Evolutionary conservation across 2,329 filamentous ascomycete species (phyloP).

Genomic region (Talaromyces albobiverticillius): DNA sequence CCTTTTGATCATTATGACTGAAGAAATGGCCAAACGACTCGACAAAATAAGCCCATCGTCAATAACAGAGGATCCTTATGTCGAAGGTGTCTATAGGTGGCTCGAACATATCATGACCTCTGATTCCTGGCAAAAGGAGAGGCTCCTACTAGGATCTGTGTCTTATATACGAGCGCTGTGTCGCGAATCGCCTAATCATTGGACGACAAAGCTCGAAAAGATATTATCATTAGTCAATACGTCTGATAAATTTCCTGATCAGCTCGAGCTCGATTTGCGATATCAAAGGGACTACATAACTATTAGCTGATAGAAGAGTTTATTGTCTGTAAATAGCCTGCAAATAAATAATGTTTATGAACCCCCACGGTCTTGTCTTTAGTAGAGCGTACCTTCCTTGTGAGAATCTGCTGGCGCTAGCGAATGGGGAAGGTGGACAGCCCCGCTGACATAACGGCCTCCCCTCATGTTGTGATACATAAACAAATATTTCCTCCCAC

Average conservation of each 20-base stretch:
- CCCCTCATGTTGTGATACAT: not conserved
- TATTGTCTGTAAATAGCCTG: no score
- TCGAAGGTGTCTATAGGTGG: constrained; percentile 50
- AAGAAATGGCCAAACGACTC: constrained; percentile 37
- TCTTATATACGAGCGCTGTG: constrained; percentile 34
- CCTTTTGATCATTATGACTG: constrained; percentile 39
- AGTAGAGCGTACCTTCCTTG: no score
- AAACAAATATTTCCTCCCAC: not conserved
- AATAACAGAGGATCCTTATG: constrained; percentile 24
- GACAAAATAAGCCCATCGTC: constrained; percentile 15
- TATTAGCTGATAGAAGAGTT: no score
- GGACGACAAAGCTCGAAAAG: constrained; percentile 21
- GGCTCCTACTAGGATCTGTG: constrained; percentile 25
- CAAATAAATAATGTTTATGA: no score
- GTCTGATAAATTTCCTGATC: not conserved
- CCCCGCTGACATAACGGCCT: constrained; percentile 8
- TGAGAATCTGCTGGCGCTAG: not conserved
- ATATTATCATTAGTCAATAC: not conserved
- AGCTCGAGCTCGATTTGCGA: no score
- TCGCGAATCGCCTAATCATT: constrained; percentile 29
- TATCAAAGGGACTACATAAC: no score
- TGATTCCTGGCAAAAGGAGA: constrained; percentile 32
- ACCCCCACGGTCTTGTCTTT: no score
- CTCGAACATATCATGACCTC: constrained; percentile 46
- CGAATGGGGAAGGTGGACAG: not conserved